Evolutionary conservation across 2,329 filamentous ascomycete genomes (phyloP), one percentile per base, ranked within the genome.

Genomic region (Chaetothyriales sp.): DNA sequence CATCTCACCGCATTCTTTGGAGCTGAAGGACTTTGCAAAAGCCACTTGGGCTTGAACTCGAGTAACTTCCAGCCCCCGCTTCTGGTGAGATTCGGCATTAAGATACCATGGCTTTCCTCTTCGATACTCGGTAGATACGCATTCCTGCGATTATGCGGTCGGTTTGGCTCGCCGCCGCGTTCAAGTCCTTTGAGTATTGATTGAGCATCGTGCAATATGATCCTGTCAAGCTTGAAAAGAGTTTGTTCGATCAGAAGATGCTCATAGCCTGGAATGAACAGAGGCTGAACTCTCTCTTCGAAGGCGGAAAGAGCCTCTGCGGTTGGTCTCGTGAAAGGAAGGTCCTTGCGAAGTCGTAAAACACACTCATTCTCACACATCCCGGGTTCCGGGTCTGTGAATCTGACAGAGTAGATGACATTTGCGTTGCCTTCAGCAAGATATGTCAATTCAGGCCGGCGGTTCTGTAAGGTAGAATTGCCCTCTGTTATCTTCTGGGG

Each of bases 11-110:
- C 77, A 25, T 69, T 67, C 0, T 63, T 22, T 1, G 86, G 86
- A 0, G 86, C 85, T 40, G 78, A 81, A 3, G 82, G 85, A 1
- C 85, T 89, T 64, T 89, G 85, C 7, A 75, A 70, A 22, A 92
- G 76, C 86, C 86, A 92, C 67, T 92, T 92, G 13, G 86, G 86
- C 65, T 92, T 92, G 68, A 90, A 84, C 64, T 90, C 85, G 29
- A 85, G 64, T 5, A 67, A 60, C 47, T 63, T 61, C 2, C 62
- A 63, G 0, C 65, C 61, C 15, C 65, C 64, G 7, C 61, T 59
- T 25, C 61, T 61, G 2, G 75, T 77, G 84, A 90, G 89, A 62
- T 89, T 84, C 54, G 83, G 82, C 47, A 90, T 76, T 2, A 90
- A 68, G 61, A 88, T 77, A 5, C 81, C 86, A 62, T 80, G 77